Conservation (phyloP, 495 filamentous ascomycete genomes). For the Podospora sp. region DNA sequence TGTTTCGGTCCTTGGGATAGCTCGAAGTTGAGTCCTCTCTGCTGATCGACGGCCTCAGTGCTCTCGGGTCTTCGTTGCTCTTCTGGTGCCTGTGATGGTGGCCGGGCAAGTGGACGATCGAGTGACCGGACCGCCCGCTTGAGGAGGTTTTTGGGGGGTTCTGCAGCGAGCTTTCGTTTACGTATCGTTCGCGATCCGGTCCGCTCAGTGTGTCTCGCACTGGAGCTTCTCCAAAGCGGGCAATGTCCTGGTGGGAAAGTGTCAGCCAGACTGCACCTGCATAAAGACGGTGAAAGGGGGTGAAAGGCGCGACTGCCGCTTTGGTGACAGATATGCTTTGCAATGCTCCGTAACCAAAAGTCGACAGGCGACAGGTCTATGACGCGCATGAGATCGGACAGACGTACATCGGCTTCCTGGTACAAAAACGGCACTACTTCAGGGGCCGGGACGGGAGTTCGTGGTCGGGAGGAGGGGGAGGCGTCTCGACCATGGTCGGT, state of each 20-base stretch:
- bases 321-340: neutral
- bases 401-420: conserved; percentile 78
- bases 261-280: conserved; percentile 18
- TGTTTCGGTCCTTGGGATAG: conserved; percentile 50
- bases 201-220: conserved; percentile 72
- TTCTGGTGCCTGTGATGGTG: conserved; percentile 75
- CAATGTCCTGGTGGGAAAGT: conserved; percentile 64
- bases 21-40: conserved; percentile 68
- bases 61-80: conserved; percentile 72
- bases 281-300: conserved; percentile 1
- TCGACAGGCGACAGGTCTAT: neutral
- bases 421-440: conserved; percentile 96
- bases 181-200: conserved; percentile 68
- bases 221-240: conserved; percentile 79
- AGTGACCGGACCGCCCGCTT: conserved; percentile 55
- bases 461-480: conserved; percentile 74
- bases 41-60: conserved; percentile 63
- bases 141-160: conserved; percentile 54
- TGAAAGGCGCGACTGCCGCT: conserved; percentile 3
- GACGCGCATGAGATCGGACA: conserved; percentile 15
- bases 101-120: conserved; percentile 59
- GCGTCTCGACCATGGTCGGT: conserved; percentile 60
- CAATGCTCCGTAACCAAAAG: too few relatives aligned
- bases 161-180: conserved; percentile 45
- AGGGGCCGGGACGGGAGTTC: conserved; percentile 83